Evolutionary conservation across 1,284 basidiomycete genomes (phyloP).

Genomic region (Wallemia ichthyophaga): DNA sequence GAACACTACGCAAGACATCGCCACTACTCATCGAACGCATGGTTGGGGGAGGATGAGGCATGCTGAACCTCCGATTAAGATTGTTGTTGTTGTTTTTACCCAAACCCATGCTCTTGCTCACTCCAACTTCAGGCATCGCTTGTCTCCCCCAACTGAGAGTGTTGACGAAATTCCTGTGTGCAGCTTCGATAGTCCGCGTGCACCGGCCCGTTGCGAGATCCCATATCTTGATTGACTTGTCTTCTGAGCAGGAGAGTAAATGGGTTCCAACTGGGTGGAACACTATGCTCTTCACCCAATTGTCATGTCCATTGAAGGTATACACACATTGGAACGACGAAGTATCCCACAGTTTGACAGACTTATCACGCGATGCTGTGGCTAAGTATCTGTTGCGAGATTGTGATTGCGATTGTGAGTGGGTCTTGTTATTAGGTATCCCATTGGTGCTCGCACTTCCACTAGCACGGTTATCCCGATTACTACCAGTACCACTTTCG

Average conservation of each 20-base stretch:
- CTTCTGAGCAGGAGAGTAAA: constrained; percentile 63
- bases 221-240: constrained; percentile 76
- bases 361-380: constrained; percentile 62
- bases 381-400: constrained; percentile 29
- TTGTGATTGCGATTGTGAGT: too few relatives aligned
- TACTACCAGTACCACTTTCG: constrained; percentile 8
- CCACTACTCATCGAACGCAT: background rate
- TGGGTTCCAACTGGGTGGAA: background rate
- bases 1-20: background rate
- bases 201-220: constrained; percentile 60
- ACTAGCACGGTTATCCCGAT: constrained; percentile 15
- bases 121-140: background rate
- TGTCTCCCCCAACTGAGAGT: background rate
- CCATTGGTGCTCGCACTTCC: too few relatives aligned
- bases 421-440: too few relatives aligned
- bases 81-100: too few relatives aligned
- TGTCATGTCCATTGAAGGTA: constrained; percentile 17
- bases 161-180: background rate
- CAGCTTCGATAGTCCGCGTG: constrained; percentile 21
- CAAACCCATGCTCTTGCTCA: too few relatives aligned
- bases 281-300: background rate
- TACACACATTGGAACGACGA: constrained; percentile 41
- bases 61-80: background rate
- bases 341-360: constrained; percentile 59
- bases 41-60: background rate